Conservation (phyloP, 2,329 filamentous ascomycete species). For the Colletotrichum godetiae region DNA sequence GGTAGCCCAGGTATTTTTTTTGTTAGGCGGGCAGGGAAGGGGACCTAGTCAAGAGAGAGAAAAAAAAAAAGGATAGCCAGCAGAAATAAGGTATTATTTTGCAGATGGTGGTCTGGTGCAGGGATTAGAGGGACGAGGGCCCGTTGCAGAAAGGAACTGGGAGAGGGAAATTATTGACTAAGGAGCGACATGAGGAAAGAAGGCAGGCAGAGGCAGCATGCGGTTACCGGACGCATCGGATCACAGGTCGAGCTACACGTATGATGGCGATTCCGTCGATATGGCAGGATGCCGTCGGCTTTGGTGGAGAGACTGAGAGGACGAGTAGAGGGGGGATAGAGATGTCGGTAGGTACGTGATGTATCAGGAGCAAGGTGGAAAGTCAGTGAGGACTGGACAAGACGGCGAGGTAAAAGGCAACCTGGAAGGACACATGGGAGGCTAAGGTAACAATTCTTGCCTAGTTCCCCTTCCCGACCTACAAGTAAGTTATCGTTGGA, state of each 20-base stretch:
- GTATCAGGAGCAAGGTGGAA: slow-evolving; percentile 22
- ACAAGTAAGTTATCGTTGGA: background rate
- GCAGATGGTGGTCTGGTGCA: slow-evolving; percentile 18
- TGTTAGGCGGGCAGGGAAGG: slow-evolving; percentile 10
- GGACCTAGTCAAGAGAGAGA: background rate
- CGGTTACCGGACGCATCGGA: slow-evolving; percentile 36
- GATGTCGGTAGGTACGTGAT: slow-evolving; percentile 11
- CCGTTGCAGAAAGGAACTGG: slow-evolving; percentile 29
- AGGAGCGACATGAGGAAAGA: slow-evolving; percentile 37
- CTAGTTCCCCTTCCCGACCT: background rate
- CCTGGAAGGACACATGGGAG: background rate
- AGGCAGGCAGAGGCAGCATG: slow-evolving; percentile 10
- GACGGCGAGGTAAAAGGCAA: slow-evolving; percentile 11
- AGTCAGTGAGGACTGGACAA: slow-evolving; percentile 16
- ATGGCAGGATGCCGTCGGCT: slow-evolving; percentile 3
- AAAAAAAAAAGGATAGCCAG: slow-evolving; percentile 1
- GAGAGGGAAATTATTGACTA: slow-evolving; percentile 34
- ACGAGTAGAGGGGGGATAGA: background rate
- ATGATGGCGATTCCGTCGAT: slow-evolving; percentile 6
- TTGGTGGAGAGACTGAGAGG: background rate
- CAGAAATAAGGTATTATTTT: slow-evolving; percentile 34
- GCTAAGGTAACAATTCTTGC: background rate
- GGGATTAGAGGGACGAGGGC: slow-evolving; percentile 26
- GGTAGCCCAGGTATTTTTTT: slow-evolving; percentile 12
- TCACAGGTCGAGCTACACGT: slow-evolving; percentile 19